phyloP scores from a whole-genome alignment of 345 rosid genomes.

The Ceriops zippeliana region DNA sequence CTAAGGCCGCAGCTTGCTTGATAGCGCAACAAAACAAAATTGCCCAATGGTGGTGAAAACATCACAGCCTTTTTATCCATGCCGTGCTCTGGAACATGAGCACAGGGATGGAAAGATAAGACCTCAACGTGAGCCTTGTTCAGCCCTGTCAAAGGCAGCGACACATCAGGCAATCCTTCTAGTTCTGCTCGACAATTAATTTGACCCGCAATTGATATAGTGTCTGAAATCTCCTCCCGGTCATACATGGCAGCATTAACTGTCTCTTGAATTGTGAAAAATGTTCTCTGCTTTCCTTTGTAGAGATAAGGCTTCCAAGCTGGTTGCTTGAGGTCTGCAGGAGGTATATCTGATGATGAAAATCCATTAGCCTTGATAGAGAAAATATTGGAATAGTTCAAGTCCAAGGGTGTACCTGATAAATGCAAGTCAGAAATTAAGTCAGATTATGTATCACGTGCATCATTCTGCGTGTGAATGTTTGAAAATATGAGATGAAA shows the following conservation, averaged over 20 bases:
- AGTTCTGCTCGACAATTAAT: slow-evolving; percentile 88
- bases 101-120: slow-evolving; percentile 83
- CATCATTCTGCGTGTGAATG: slow-evolving; percentile 7
- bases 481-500: slow-evolving; percentile 18
- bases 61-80: slow-evolving; percentile 74
- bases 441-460: slow-evolving; percentile 13
- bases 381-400: slow-evolving; percentile 57
- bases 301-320: slow-evolving; percentile 94
- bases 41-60: slow-evolving; percentile 84
- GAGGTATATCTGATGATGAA: slow-evolving; percentile 72
- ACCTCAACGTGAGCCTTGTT: slow-evolving; percentile 58
- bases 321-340: slow-evolving; percentile 78
- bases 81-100: slow-evolving; percentile 85
- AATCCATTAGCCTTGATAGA: slow-evolving; percentile 71
- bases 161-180: slow-evolving; percentile 91
- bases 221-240: slow-evolving; percentile 86
- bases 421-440: slow-evolving; percentile 7
- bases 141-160: slow-evolving; percentile 73
- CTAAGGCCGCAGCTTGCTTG: slow-evolving; percentile 68
- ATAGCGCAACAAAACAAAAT: slow-evolving; percentile 79
- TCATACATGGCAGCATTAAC: slow-evolving; percentile 83
- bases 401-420: slow-evolving; percentile 83
- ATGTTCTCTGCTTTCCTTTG: slow-evolving; percentile 77
- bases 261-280: slow-evolving; percentile 77
- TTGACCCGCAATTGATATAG: slow-evolving; percentile 78